Evolutionary conservation across 1,139 yeast genomes (phyloP).

Genomic region (Pichia sp.): DNA sequence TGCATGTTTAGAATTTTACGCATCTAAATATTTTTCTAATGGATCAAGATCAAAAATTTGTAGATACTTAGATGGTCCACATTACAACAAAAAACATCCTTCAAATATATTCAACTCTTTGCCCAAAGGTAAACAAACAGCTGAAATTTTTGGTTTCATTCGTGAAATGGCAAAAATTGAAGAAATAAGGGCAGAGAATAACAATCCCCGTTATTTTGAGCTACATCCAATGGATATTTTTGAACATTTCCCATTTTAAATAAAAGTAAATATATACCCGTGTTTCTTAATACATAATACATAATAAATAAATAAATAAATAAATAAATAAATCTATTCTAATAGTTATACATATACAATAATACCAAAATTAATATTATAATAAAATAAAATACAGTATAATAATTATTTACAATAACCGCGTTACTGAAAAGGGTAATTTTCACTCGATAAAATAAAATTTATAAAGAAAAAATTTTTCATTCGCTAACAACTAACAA

Average conservation of each 20-base stretch:
- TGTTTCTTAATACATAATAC: no score
- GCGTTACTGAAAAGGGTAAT: no score
- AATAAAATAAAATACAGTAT: no score
- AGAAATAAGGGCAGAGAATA: slow-evolving; percentile 3
- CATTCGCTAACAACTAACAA: no score
- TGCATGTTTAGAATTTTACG: slow-evolving; percentile 21
- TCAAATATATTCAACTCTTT: slow-evolving; percentile 20
- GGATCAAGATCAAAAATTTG: slow-evolving; percentile 22
- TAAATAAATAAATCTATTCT: no score
- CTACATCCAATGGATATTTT: slow-evolving; percentile 14
- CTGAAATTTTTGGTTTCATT: slow-evolving; percentile 25
- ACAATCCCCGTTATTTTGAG: slow-evolving; percentile 15
- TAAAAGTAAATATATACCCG: no score
- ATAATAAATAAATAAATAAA: no score
- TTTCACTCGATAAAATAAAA: no score
- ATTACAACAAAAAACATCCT: slow-evolving; percentile 21
- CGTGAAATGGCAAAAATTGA: slow-evolving; percentile 27
- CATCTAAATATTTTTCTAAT: slow-evolving; percentile 21
- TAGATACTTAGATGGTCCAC: slow-evolving; percentile 19
- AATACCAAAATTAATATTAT: no score
- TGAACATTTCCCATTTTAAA: slow-evolving; percentile 1
- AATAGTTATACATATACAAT: no score
- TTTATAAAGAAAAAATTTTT: no score
- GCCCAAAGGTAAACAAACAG: slow-evolving; percentile 11
- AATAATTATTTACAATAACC: no score